Evolutionary conservation across 345 rosid genomes (phyloP).

Genomic region (Toxicodendron radicans): DNA sequence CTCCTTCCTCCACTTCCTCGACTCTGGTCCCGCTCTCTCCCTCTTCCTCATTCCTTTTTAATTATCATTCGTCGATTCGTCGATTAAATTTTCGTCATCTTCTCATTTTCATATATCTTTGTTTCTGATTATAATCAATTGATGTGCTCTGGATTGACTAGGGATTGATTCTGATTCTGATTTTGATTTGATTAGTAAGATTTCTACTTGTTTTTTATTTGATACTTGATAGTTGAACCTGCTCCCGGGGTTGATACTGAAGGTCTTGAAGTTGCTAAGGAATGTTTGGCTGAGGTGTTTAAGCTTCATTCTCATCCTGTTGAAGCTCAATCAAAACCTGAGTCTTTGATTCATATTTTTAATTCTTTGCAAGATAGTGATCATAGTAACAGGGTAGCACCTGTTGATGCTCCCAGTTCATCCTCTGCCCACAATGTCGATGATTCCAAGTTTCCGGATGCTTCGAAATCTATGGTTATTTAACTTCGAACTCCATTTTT

Average conservation of each 20-base stretch:
- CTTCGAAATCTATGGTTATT: slow-evolving; percentile 25
- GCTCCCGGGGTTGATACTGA: slow-evolving; percentile 71
- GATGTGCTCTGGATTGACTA: not conserved
- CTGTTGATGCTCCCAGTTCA: slow-evolving; percentile 37
- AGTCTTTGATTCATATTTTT: slow-evolving; percentile 56
- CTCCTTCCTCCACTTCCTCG: slow-evolving; percentile 73
- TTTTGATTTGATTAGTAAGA: too few species aligned
- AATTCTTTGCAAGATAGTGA: slow-evolving; percentile 40
- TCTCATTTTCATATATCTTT: not conserved
- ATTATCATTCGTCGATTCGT: not conserved
- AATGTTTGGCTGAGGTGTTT: slow-evolving; percentile 67
- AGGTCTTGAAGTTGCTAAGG: slow-evolving; percentile 80
- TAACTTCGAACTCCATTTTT: too few species aligned
- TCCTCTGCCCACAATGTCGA: slow-evolving; percentile 28
- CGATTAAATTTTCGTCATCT: too few species aligned
- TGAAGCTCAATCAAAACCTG: slow-evolving; percentile 34
- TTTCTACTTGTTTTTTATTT: not conserved
- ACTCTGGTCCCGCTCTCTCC: slow-evolving; percentile 49
- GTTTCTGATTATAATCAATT: not conserved
- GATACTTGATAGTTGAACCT: slow-evolving; percentile 52
- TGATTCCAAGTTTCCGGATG: slow-evolving; percentile 26
- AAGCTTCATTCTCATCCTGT: slow-evolving; percentile 35
- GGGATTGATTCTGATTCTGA: not conserved
- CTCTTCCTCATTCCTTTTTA: not conserved
- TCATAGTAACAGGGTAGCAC: slow-evolving; percentile 17